Evolutionary conservation across 108 stramenopile genomes (phyloP), one percentile per base, ranked within the genome.

Genomic region (Cyclotella distinguenda): DNA sequence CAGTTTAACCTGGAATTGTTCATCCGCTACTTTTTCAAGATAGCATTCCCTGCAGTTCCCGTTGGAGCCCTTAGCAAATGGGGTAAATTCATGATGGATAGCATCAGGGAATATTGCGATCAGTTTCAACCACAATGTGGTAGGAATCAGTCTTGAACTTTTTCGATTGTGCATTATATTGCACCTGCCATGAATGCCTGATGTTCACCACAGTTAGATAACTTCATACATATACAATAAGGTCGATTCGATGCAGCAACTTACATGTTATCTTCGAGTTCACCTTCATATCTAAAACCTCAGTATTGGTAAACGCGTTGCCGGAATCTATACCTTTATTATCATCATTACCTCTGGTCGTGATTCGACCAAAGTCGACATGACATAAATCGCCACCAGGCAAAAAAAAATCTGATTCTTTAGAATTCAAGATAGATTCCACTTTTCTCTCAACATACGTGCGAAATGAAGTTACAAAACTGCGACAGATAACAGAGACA

Each of bases 41-140:
- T 53, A 62, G 51, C 78, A 79, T 36, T 61, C 16, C 8, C 23
- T 38, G 31, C 78, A 79, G 42, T 79, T 74, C 13, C 78, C 78
- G 22, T 63, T 61, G 16, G 59, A 46, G 21, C 45, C 23, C 26
- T 61, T 65, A 46, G 42, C 45, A 21, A 32, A 26, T 1, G 26
- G 44, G 34, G 64, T 40, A 53, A 59, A 71, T 43, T 6, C 19
- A 26, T 77, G 74, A 28, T n/a, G 1, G 6, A 79, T 78, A 23
- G 89, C 79, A 42, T 78, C 39, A 16, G 89, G 89, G 49, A 86
- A 88, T 4, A 86, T 36, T 27, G 68, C 50, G n/a, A 60, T 60
- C 23, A 91, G 58, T 36, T 72, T 70, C 2, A 13, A 26, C 89
- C 89, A 91, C 10, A 73, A 54, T 25, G 60, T 28, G 13, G 15